Percentiles rank a stretch among this genome's conserved stretches.
phyloP scores from a whole-genome alignment of 805 yeast genomes.

The Candida palmyrensis region DNA sequence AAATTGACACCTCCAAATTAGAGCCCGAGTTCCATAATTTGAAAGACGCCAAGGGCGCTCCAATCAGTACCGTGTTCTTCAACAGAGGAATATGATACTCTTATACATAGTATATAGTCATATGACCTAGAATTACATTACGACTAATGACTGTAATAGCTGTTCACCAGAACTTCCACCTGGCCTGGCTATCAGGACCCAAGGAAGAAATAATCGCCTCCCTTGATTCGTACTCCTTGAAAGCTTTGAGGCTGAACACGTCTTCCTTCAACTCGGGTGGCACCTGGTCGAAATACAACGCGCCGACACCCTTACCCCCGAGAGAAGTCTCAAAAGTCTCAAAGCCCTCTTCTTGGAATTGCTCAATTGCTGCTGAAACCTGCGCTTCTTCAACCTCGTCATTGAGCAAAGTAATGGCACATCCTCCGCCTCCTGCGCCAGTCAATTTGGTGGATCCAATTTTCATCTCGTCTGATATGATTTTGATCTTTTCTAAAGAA shows the following conservation, averaged over 20 bases:
- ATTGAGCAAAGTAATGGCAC: constrained; percentile 81
- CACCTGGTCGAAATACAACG: constrained; percentile 17
- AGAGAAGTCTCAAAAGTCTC: constrained; percentile 74
- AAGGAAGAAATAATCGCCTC: constrained; percentile 44
- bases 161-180: constrained; percentile 61
- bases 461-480: constrained; percentile 53
- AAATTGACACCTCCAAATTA: constrained; percentile 49
- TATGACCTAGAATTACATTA: neutral
- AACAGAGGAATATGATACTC: constrained; percentile 82
- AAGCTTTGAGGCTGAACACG: constrained; percentile 26
- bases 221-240: constrained; percentile 35
- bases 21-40: constrained; percentile 62
- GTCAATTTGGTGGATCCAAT: constrained; percentile 91
- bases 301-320: constrained; percentile 89
- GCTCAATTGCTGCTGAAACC: constrained; percentile 29
- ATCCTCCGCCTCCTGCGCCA: constrained; percentile 99
- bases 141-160: neutral
- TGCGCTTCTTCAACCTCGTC: constrained; percentile 33
- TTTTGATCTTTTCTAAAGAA: constrained; percentile 69
- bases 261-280: constrained; percentile 7
- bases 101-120: neutral
- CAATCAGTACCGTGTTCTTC: constrained; percentile 63
- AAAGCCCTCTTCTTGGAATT: constrained; percentile 47
- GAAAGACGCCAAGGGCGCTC: constrained; percentile 57
- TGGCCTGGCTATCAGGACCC: constrained; percentile 36